A percentile compares a stretch with the other conserved stretches of the same genome.
phyloP scores from a whole-genome alignment of 805 yeast genomes.

The Hanseniaspora jakobsenii region DNA sequence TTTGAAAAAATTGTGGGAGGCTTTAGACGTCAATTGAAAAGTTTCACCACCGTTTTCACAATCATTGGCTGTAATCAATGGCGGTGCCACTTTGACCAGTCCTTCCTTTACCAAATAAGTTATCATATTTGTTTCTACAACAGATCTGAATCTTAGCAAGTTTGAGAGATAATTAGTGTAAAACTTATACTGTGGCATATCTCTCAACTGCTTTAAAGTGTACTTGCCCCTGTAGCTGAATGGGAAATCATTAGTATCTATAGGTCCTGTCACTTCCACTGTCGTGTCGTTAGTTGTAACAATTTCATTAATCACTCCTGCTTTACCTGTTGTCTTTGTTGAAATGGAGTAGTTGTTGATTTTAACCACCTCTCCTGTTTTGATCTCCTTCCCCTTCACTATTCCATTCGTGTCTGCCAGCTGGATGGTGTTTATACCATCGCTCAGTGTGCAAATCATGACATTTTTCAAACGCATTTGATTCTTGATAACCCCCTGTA shows the following conservation, averaged over 20 bases:
- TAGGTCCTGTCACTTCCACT: conserved; percentile 24
- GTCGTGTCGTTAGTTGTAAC: neutral
- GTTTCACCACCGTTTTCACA: conserved; percentile 98
- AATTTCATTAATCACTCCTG: conserved; percentile 40
- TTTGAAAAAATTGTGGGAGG: conserved; percentile 22
- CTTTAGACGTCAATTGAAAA: conserved; percentile 39
- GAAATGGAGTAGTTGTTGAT: conserved; percentile 20
- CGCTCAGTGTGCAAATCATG: conserved; percentile 67
- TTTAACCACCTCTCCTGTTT: conserved; percentile 38
- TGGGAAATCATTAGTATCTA: conserved; percentile 55
- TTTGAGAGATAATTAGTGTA: conserved; percentile 55
- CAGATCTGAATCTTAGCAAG: conserved; percentile 60
- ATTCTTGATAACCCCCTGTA: conserved; percentile 66
- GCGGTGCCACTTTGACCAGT: conserved; percentile 71
- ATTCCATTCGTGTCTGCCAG: conserved; percentile 27
- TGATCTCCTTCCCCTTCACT: conserved; percentile 23
- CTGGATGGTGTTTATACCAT: conserved; percentile 60
- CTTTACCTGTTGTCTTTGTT: conserved; percentile 37
- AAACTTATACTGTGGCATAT: conserved; percentile 62
- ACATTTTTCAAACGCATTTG: conserved; percentile 62
- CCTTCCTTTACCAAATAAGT: conserved; percentile 42
- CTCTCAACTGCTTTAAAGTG: conserved; percentile 51
- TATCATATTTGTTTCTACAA: conserved; percentile 41
- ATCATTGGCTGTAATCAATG: conserved; percentile 75
- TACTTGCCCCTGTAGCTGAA: conserved; percentile 67